These are phyloP conservation scores for Aspergillus affinis DNA, from an alignment of 495 filamentous ascomycete genomes.

Conservation along the genomic window DNA sequence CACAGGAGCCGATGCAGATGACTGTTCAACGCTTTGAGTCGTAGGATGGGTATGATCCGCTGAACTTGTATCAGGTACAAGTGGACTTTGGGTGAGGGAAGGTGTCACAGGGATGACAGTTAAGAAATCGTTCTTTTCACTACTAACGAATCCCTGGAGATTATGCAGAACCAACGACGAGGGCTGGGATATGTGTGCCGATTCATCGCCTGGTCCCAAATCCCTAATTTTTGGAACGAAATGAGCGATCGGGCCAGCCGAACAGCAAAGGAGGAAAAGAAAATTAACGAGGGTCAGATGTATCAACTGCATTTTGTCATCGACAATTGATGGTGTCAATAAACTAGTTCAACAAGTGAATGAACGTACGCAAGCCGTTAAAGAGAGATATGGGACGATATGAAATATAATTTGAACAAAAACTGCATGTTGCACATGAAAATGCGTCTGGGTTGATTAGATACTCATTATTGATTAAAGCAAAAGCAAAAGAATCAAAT, in stretches of 20 bases:
- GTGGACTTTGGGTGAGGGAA: neutral
- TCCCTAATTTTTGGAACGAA: neutral
- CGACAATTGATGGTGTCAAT: neutral
- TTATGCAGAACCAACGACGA: neutral
- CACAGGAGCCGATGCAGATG: neutral
- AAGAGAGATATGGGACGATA: neutral
- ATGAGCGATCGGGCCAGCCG: conserved; percentile 41
- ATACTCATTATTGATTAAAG: neutral
- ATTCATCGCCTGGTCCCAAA: neutral
- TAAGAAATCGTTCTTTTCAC: neutral
- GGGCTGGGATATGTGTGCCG: neutral
- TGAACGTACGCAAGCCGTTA: neutral
- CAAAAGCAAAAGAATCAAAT: neutral
- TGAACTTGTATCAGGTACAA: neutral
- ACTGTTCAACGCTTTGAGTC: neutral
- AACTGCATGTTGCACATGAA: neutral
- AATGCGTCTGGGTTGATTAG: neutral
- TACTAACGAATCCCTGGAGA: neutral
- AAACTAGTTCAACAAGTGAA: neutral
- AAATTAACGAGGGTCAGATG: conserved; percentile 18
- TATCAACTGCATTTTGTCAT: conserved; percentile 25
- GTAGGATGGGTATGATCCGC: neutral
- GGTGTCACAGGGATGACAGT: neutral
- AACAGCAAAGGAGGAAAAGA: conserved; percentile 23
- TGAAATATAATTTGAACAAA: neutral